Evolutionary conservation across 148 eudicot species (phyloP).

Genomic region (Diospyros lotus): DNA sequence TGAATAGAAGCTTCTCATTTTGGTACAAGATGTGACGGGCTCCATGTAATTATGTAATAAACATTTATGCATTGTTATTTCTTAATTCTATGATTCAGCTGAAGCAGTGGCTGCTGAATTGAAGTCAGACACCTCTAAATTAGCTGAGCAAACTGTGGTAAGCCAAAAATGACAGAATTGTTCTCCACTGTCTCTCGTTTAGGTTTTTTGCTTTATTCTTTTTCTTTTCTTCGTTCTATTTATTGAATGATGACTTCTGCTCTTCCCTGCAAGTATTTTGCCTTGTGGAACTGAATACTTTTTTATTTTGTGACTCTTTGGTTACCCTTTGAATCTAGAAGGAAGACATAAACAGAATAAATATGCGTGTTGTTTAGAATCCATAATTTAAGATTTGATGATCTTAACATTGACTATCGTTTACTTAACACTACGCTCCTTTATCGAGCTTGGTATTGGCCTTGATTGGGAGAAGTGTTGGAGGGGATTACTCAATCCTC

Average conservation of each 20-base stretch:
- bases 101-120: slow-evolving; percentile 18
- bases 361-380: too few species aligned
- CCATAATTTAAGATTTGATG: too few species aligned
- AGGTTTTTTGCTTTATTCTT: too few species aligned
- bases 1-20: not conserved
- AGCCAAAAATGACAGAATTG: slow-evolving; percentile 6
- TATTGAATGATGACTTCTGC: not conserved
- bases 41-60: not conserved
- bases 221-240: not conserved
- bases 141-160: slow-evolving; percentile 24
- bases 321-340: too few species aligned
- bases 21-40: not conserved
- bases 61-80: not conserved
- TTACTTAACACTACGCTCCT: too few species aligned
- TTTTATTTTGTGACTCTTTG: too few species aligned
- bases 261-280: not conserved
- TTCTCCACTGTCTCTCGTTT: not conserved
- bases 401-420: too few species aligned
- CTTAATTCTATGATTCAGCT: slow-evolving; percentile 25
- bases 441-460: too few species aligned
- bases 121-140: slow-evolving; percentile 17
- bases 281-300: not conserved
- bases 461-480: too few species aligned
- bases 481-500: too few species aligned
- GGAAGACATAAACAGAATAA: too few species aligned